phyloP scores from a whole-genome alignment of 2,329 filamentous ascomycete genomes.

The Fusarium succisae region DNA sequence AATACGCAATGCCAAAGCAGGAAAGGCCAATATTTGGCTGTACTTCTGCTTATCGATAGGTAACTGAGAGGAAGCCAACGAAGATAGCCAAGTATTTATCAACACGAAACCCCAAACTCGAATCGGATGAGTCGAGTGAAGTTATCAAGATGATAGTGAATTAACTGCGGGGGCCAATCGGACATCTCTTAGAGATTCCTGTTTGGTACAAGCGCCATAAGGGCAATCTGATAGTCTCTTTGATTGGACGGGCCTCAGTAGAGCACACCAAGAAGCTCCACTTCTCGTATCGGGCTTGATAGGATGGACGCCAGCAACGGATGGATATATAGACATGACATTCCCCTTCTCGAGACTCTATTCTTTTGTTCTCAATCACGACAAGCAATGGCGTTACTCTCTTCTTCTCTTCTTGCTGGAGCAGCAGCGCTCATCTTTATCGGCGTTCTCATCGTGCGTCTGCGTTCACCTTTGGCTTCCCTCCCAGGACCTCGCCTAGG shows the following conservation, averaged over 20 bases:
- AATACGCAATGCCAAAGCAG: not conserved
- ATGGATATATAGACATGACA: not conserved
- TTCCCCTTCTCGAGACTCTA: not conserved
- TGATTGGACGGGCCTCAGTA: not conserved
- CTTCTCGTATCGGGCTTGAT: not conserved
- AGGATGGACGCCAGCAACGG: not conserved
- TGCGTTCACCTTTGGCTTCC: conserved; percentile 12
- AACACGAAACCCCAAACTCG: not conserved
- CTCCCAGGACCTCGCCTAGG: conserved; percentile 19
- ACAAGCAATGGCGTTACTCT: not conserved
- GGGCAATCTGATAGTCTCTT: too few relatives aligned
- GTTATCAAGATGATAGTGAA: not conserved
- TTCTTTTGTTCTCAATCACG: too few relatives aligned
- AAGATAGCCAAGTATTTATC: not conserved
- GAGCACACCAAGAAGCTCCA: not conserved
- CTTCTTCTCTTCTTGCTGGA: not conserved
- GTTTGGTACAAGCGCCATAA: not conserved
- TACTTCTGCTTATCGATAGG: not conserved
- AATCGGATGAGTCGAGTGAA: not conserved
- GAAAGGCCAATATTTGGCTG: not conserved
- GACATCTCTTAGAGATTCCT: conserved; percentile 33
- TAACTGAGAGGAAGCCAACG: too few relatives aligned
- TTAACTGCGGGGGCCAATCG: not conserved
- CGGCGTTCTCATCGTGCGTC: not conserved
- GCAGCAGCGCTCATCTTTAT: not conserved